These are phyloP conservation scores for Solanum medicagineum DNA, from an alignment of 257 asterid genomes.

Conservation along the genomic window DNA sequence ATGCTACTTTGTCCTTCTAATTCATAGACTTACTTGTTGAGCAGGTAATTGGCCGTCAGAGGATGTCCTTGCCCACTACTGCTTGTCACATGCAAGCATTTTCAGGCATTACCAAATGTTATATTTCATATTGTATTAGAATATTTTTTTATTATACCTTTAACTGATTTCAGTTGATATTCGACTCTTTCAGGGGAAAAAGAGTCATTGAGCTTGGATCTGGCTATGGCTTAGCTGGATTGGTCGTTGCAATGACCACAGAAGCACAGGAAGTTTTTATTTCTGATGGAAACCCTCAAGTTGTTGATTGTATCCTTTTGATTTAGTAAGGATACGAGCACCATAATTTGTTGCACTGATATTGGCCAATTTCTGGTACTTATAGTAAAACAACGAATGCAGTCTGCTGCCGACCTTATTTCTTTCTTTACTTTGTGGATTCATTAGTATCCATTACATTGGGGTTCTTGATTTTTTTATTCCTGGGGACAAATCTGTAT, in stretches of 20 bases:
- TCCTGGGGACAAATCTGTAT: neutral
- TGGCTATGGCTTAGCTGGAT: conserved; percentile 93
- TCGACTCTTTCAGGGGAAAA: conserved; percentile 38
- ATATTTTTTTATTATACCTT: neutral
- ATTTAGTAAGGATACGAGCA: neutral
- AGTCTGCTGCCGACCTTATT: neutral
- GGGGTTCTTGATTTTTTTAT: neutral
- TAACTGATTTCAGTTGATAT: neutral
- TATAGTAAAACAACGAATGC: neutral
- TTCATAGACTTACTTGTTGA: conserved; percentile 5
- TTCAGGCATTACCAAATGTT: conserved; percentile 43
- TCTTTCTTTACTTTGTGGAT: neutral
- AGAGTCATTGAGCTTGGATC: conserved; percentile 87
- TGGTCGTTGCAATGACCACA: conserved; percentile 55
- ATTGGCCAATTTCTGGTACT: neutral
- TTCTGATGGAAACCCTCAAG: conserved; percentile 97
- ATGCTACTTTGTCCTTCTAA: neutral
- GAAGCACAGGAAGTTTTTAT: conserved; percentile 75
- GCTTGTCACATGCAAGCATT: conserved; percentile 36
- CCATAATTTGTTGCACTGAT: neutral
- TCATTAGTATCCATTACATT: neutral
- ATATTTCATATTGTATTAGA: neutral
- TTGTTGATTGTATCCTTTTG: conserved; percentile 86
- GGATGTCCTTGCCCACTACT: conserved; percentile 79
- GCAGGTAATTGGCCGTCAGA: conserved; percentile 99